phyloP scores from a whole-genome alignment of 2,329 filamentous ascomycete species.

The Paramyrothecium roridum region DNA sequence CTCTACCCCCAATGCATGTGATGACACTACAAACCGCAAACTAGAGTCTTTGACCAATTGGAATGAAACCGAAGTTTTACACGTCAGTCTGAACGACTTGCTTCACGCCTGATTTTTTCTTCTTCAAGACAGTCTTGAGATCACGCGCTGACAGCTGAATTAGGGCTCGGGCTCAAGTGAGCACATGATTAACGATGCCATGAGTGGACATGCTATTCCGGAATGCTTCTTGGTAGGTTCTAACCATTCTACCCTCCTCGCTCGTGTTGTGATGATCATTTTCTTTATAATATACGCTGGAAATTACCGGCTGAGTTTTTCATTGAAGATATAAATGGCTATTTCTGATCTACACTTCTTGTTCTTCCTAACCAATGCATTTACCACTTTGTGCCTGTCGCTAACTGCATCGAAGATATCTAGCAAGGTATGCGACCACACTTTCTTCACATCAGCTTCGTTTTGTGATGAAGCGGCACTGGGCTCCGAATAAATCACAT shows the following conservation, averaged over 20 bases:
- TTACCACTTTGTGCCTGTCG: slow-evolving; percentile 9
- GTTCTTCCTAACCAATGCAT: slow-evolving; percentile 5
- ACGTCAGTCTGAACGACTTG: slow-evolving; percentile 82
- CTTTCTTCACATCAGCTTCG: slow-evolving; percentile 13
- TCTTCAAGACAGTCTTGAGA: neutral
- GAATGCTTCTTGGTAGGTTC: neutral
- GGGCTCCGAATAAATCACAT: slow-evolving; percentile 77
- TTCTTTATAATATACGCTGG: slow-evolving; percentile 71
- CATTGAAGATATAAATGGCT: slow-evolving; percentile 84
- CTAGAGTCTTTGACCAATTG: slow-evolving; percentile 94
- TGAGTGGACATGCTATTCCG: neutral
- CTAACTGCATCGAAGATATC: slow-evolving; percentile 26
- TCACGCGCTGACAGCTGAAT: neutral
- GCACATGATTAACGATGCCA: neutral
- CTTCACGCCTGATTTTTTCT: neutral
- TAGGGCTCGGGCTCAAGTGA: neutral
- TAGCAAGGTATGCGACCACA: slow-evolving; percentile 29
- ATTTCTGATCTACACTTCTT: slow-evolving; percentile 61
- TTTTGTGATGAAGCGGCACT: slow-evolving; percentile 89
- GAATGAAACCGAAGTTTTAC: slow-evolving; percentile 78
- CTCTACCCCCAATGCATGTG: slow-evolving; percentile 41
- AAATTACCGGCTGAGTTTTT: slow-evolving; percentile 91
- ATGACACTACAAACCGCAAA: slow-evolving; percentile 88
- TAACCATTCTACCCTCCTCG: neutral
- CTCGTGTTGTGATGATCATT: slow-evolving; percentile 56